phyloP scores from a whole-genome alignment of 768 basidiomycete species.

The Candolleomyces aberdarensis region DNA sequence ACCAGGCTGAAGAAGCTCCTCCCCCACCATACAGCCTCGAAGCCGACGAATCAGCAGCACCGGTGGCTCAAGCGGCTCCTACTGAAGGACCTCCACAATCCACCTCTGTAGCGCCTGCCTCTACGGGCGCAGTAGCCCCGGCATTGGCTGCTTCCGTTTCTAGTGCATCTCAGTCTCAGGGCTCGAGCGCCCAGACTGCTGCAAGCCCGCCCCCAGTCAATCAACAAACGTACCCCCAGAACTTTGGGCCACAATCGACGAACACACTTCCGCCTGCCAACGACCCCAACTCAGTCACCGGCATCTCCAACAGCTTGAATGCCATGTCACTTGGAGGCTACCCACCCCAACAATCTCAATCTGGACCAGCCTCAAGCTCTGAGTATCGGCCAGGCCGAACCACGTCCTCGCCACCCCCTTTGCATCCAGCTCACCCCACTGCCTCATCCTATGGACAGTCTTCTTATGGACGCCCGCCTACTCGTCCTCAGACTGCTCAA shows the following conservation, averaged over 20 bases:
- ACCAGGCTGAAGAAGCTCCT: conserved; percentile 47
- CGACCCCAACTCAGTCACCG: conserved; percentile 16
- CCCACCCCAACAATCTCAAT: neutral
- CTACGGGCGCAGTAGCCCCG: neutral
- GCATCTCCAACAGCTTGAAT: conserved; percentile 36
- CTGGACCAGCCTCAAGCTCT: neutral
- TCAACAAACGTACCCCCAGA: neutral
- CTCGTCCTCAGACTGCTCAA: neutral
- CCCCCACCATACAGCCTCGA: conserved; percentile 71
- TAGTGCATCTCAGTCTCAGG: too few relatives aligned
- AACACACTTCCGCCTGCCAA: conserved; percentile 9
- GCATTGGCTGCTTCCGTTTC: too few relatives aligned
- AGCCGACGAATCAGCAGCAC: conserved; percentile 28
- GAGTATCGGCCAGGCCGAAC: neutral
- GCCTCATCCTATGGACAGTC: conserved; percentile 1
- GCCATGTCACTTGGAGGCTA: too few relatives aligned
- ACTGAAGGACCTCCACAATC: conserved; percentile 6
- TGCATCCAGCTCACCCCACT: conserved; percentile 31
- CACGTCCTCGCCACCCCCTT: conserved; percentile 28
- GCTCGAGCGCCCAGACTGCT: neutral
- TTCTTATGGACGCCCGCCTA: neutral
- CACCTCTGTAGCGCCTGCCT: neutral
- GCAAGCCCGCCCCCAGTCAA: neutral
- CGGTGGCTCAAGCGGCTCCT: conserved; percentile 8
- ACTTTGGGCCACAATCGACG: neutral